These are phyloP conservation scores for Acer campestre DNA, from an alignment of 345 rosid species.

Conservation along the genomic window DNA sequence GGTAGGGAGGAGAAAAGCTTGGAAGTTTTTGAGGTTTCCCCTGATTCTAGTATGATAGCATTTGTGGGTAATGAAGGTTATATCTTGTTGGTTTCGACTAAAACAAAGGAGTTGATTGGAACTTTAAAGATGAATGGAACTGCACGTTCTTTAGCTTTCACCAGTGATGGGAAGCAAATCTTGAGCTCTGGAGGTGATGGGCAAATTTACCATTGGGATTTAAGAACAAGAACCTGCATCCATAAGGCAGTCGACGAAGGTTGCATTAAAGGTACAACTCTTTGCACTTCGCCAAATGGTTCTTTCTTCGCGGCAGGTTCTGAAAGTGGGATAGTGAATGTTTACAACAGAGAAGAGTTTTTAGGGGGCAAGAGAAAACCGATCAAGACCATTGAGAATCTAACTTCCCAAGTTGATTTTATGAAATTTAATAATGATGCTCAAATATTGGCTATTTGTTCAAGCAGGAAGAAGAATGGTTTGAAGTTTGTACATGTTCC, in stretches of 20 bases:
- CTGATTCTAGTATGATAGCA: constrained; percentile 75
- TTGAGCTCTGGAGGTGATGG: constrained; percentile 94
- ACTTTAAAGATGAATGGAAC: constrained; percentile 93
- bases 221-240: constrained; percentile 78
- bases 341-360: constrained; percentile 77
- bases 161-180: constrained; percentile 65
- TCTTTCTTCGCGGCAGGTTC: constrained; percentile 84
- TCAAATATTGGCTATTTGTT: constrained; percentile 81
- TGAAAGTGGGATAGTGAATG: constrained; percentile 80
- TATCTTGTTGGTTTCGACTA: constrained; percentile 75
- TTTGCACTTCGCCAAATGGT: constrained; percentile 62
- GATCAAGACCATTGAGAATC: constrained; percentile 72
- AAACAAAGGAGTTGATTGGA: constrained; percentile 82
- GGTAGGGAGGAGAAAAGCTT: constrained; percentile 98
- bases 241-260: constrained; percentile 90
- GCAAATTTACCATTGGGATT: constrained; percentile 88
- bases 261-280: constrained; percentile 69
- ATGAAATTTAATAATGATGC: constrained; percentile 83
- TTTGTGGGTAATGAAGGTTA: constrained; percentile 90
- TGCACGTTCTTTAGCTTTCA: constrained; percentile 73
- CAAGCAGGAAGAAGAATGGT: constrained; percentile 72
- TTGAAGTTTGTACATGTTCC: constrained; percentile 78
- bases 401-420: constrained; percentile 75
- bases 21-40: constrained; percentile 86
- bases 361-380: constrained; percentile 86